Conservation (phyloP, 164 flowering plant genomes). For the Vitis labrusca region DNA sequence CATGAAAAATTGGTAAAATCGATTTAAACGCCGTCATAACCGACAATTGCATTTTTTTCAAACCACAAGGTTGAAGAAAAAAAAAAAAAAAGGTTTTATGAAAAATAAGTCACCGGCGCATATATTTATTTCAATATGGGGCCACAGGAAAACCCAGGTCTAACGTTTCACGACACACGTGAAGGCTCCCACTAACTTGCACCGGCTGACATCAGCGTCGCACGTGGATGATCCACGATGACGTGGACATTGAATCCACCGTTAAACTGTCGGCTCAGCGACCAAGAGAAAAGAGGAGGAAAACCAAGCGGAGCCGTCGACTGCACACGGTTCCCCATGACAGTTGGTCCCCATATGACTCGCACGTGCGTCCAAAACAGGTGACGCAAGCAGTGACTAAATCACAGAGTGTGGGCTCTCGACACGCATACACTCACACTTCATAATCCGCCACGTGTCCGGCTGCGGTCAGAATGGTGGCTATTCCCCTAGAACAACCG, state of each 20-base stretch:
- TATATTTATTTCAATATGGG: too few species aligned
- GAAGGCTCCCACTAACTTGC: too few species aligned
- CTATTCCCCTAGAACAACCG: constrained; percentile 1
- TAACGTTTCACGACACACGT: too few species aligned
- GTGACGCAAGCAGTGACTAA: constrained; percentile 59
- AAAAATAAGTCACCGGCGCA: too few species aligned
- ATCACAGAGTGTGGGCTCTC: constrained; percentile 15
- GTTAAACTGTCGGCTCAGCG: constrained; percentile 8
- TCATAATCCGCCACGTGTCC: constrained; percentile 26
- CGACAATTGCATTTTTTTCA: too few species aligned
- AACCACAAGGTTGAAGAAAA: too few species aligned
- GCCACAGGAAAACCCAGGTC: too few species aligned
- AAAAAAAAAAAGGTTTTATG: too few species aligned
- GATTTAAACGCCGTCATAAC: too few species aligned
- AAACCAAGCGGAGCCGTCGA: constrained; percentile 9
- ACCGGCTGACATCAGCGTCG: background rate
- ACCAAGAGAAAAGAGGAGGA: background rate
- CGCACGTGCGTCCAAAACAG: constrained; percentile 29
- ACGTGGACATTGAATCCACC: constrained; percentile 13
- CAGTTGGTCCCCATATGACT: background rate
- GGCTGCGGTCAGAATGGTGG: constrained; percentile 15
- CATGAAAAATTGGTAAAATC: too few species aligned
- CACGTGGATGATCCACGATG: constrained; percentile 4
- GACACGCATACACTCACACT: constrained; percentile 27
- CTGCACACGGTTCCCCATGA: constrained; percentile 12